Evolutionary conservation across 345 rosid species (phyloP), one percentile per base, ranked within the genome.

Genomic region (Euphorbia lathyris): DNA sequence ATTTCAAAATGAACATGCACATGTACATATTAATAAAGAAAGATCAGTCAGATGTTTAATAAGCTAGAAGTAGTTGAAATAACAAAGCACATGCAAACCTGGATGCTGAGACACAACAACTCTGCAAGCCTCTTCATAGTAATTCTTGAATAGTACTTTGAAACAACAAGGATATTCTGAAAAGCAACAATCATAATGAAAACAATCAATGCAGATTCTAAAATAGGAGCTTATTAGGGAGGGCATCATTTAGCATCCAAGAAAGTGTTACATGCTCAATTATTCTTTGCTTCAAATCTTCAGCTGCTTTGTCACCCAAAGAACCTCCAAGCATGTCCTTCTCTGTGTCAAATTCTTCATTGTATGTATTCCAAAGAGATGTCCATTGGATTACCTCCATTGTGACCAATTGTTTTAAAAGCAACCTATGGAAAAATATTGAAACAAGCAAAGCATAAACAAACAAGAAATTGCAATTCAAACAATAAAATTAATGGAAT

Each of bases 381-480:
- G 96, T 96, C 99, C 99, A 92, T 59, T 84, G 96, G 72, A 96
- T 84, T 73, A 96, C 98, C 86, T 96, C 99, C 98, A 92, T 89
- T 42, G 98, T 92, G 65, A 96, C 96, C 77, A 96, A 78, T 75
- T 91, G 96, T 73, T 92, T 92, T 77, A 92, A 79, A 51, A 91
- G 86, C 86, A 87, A 66, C 85, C 99, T 90, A 74, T 16, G 42
- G 60, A 40, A 30, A 22, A 73, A 67, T 4, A 69, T 60, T 72
- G 47, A 69, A 66, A 13, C 22, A 56, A 71, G 51, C 10, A 3
- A 38, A 10, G 10, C 12, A 40, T 51, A 65, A 68, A 34, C 51
- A 55, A 12, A 72, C 0, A 10, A 74, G 22, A 30, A 45, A 58
- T 60, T 26, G 47, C 10, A 19, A 48, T 36, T 4, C 20, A 42